A percentile compares a stretch with the other conserved stretches of the same genome.
Evolutionary conservation across 495 filamentous ascomycete genomes (phyloP).

Genomic region (Parmelia sp.): DNA sequence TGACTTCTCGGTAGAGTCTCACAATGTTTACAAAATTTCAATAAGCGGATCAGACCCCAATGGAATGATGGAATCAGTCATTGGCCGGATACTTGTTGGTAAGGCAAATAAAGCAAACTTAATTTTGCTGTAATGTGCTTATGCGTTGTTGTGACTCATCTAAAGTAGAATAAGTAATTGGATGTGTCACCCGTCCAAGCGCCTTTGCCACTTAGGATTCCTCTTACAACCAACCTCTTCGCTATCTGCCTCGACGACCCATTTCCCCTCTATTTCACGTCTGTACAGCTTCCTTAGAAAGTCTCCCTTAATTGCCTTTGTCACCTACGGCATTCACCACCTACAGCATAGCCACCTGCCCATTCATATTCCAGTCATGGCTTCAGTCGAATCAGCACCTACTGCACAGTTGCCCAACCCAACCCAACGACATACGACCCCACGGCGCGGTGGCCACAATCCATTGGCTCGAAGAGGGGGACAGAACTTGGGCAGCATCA

Average conservation of each 20-base stretch:
- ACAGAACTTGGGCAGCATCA: not conserved
- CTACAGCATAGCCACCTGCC: not conserved
- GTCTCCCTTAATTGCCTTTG: no score
- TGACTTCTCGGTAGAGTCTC: not conserved
- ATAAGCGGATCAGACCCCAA: not conserved
- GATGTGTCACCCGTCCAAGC: no score
- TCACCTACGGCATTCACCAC: no score
- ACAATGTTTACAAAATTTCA: not conserved
- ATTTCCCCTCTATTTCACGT: not conserved
- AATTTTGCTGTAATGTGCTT: no score
- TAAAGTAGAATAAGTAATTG: no score
- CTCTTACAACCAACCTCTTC: not conserved
- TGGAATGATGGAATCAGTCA: not conserved
- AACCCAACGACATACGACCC: not conserved
- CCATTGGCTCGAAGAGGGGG: not conserved
- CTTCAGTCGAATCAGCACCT: conserved; percentile 9
- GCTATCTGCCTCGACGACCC: not conserved
- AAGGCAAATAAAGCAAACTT: not conserved
- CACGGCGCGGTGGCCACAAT: conserved; percentile 7
- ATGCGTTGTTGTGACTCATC: no score
- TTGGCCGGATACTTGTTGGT: not conserved
- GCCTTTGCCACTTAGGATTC: not conserved
- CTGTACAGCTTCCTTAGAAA: no score
- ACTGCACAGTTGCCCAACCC: not conserved
- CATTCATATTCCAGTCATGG: conserved; percentile 1